Base-by-base conservation (phyloP, 352 stramenopile species). In the Phytopythium oedochilum region DNA sequence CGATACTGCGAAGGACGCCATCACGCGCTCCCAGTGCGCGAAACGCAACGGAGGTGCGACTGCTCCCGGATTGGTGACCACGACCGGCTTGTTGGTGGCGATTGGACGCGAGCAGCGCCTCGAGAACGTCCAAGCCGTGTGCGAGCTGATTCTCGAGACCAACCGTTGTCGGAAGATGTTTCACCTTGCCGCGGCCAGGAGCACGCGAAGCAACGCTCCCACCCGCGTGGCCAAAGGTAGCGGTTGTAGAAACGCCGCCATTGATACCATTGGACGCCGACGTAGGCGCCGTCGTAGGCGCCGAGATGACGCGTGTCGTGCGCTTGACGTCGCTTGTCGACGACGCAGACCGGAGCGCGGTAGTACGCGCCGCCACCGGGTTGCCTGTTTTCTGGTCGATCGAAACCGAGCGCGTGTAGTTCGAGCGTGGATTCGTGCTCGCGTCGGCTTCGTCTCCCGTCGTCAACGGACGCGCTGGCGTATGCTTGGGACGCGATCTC, bases 71-170 rank as follows among this genome's bases (percentile, higher is more conserved):
- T 0, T 53, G 60, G 34, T 55, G 62, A 14, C 60, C 62, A 20
- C 55, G 64, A 0, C 55, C 29, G 15, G 42, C 8, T 2, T 34
- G 25, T 1, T 40, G 22, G 14, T 50, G 23, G 8, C 47, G 56
- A 25, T 69, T 65, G 20, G 58, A 71, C 10, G 65, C 75, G 3
- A 92, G 58, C 12, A 89, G 71, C 36, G 65, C 68, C 40, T 89
- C 78, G 14, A 92, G 68, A 32, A 86, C 62, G 32, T 92, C 78
- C 6, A 89, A 57, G 7, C 78, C 78, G 34, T 76, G 71, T 28
- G 76, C 76, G 2, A 92, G 65, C 26, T 90, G 72, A 55, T 92
- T 92, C 47, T 92, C 83, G n/a, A 92, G 68, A 36, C 69, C 61
- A 48, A 92, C 78, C 3, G 70, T 92, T 31, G 83, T 92, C 1